Base-by-base conservation (phyloP, 306 rosid species). In the Mucuna pruriens region DNA sequence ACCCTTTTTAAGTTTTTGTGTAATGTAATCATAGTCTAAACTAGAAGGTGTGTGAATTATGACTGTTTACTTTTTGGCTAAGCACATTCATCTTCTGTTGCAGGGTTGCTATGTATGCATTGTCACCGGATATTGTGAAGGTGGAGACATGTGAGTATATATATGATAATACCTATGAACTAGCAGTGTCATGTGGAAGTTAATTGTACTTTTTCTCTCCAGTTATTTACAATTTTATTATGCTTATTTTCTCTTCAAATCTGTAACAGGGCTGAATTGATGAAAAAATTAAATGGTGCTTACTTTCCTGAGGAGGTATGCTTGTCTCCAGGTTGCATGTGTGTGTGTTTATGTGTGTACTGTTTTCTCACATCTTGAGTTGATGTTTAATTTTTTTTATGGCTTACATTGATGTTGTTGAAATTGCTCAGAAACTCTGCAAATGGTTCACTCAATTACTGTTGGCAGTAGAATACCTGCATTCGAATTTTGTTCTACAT, bases 21-120 rank as follows among this genome's bases (percentile, higher is more conserved):
- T 61, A 34, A 51, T 52, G 23, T 74, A 16, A 25, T 62, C 62
- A 38, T 22, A 34, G 66, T 80, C 61, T 84, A 58, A 85, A 83
- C 26, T 74, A 20, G 40, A 87, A 40, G 34, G 34, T 13, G 22
- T 38, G 31, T 40, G 67, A 20, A 65, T 71, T 31, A 16, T 80
- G 61, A 49, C 29, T 13, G 15, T 39, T 83, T 40, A 66, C 6
- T 26, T 84, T 65, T 39, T 19, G 16, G 62, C 80, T 73, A 33
- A 81, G 64, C 36, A 13, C 33, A 19, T 42, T 78, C 55, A 82
- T 57, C 70, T 79, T 80, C 73, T 87, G 67, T 83, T 90, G 94
- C 49, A 96, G 99, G 99, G 99, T 76, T 96, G 99, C 86, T 96
- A 96, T 83, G 99, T 96, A 77, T 96, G 99, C 85, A 96, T 96